Conservation (phyloP, 1,284 basidiomycete genomes). For the Rhodotorula glutinis region DNA sequence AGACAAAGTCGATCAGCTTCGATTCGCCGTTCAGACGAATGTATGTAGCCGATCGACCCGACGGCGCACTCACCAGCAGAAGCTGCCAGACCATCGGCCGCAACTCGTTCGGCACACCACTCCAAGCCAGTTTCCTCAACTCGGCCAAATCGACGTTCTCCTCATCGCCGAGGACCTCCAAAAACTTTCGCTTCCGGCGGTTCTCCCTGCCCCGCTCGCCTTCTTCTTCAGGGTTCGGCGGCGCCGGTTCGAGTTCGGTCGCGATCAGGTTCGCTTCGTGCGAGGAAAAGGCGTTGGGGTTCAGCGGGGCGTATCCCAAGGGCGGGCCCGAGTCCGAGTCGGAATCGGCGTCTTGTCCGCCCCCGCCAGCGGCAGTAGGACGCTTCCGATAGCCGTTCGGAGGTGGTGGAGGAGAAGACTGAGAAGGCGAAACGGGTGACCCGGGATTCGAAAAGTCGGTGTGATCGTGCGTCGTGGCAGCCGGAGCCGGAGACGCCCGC, state of each 20-base stretch:
- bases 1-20: background rate
- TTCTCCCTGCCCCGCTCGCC: conserved; percentile 37
- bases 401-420: no score
- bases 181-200: conserved; percentile 40
- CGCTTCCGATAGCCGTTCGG: no score
- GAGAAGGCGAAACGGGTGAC: no score
- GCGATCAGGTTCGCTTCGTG: conserved; percentile 14
- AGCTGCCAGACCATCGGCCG: conserved; percentile 93
- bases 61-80: conserved; percentile 71
- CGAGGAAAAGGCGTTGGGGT: conserved; percentile 21
- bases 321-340: conserved; percentile 15
- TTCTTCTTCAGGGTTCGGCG: conserved; percentile 26
- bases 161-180: conserved; percentile 36
- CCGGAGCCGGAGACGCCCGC: conserved; percentile 55
- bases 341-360: background rate
- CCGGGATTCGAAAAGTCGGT: conserved; percentile 17
- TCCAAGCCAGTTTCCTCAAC: conserved; percentile 89
- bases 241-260: conserved; percentile 21
- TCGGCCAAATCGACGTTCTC: conserved; percentile 64
- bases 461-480: background rate
- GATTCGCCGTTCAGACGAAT: no score
- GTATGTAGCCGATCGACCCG: no score
- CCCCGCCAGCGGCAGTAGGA: no score
- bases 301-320: conserved; percentile 33
- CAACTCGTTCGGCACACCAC: conserved; percentile 82